phyloP scores from a whole-genome alignment of 805 yeast species.

The Yueomyces sp. region DNA sequence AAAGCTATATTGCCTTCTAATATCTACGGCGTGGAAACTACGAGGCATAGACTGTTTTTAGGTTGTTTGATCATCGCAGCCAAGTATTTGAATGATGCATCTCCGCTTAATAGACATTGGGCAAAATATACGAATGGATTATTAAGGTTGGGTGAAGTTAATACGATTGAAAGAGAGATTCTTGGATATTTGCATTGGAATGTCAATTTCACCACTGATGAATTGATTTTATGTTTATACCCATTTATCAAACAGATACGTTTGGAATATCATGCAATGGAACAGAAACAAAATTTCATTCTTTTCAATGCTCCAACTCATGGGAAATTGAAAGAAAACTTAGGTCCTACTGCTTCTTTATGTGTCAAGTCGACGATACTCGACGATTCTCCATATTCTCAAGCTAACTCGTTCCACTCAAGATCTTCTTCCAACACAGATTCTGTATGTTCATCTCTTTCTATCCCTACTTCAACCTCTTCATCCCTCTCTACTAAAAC shows the following conservation, averaged over 20 bases:
- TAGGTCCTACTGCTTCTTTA: slow-evolving; percentile 4
- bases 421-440: slow-evolving; percentile 12
- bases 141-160: slow-evolving; percentile 63
- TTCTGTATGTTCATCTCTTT: background rate
- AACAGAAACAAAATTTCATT: slow-evolving; percentile 16
- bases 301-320: slow-evolving; percentile 11
- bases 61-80: slow-evolving; percentile 89
- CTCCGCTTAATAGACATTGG: slow-evolving; percentile 96
- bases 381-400: background rate
- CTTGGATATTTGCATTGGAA: slow-evolving; percentile 79
- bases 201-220: slow-evolving; percentile 54
- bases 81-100: slow-evolving; percentile 81
- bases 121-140: slow-evolving; percentile 83
- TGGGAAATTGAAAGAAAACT: slow-evolving; percentile 5
- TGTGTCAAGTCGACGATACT: background rate
- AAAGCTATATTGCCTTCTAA: slow-evolving; percentile 69
- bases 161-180: slow-evolving; percentile 82
- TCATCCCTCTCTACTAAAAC: background rate
- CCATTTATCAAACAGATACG: slow-evolving; percentile 71
- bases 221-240: slow-evolving; percentile 52
- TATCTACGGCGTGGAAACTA: slow-evolving; percentile 84
- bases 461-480: background rate
- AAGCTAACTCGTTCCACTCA: slow-evolving; percentile 7
- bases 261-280: slow-evolving; percentile 12
- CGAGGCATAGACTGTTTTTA: slow-evolving; percentile 83